A percentile compares a stretch with the other conserved stretches of the same genome.
Evolutionary conservation across 768 basidiomycete species (phyloP).

Genomic region (Lactarius pseudohatsudake): DNA sequence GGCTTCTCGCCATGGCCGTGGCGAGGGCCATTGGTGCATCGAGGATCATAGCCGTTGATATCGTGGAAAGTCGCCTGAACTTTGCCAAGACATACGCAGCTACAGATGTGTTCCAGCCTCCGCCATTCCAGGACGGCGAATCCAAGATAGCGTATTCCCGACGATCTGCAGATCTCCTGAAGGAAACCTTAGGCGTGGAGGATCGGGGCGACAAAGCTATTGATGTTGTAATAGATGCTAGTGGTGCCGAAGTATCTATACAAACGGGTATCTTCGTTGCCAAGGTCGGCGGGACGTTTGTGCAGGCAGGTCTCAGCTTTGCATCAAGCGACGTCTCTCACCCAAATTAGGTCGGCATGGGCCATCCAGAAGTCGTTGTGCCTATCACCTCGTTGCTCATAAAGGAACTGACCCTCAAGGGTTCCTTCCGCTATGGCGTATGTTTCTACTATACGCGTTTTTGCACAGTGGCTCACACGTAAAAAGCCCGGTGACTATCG

Average conservation of each 20-base stretch:
- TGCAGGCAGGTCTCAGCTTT: constrained; percentile 48
- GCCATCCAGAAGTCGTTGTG: constrained; percentile 69
- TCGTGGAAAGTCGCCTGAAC: constrained; percentile 69
- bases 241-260: constrained; percentile 90
- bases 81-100: constrained; percentile 88
- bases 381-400: constrained; percentile 67
- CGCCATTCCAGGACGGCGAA: constrained; percentile 61
- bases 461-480: constrained; percentile 12
- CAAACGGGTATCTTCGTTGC: constrained; percentile 80
- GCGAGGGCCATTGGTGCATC: constrained; percentile 89
- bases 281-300: constrained; percentile 71
- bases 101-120: constrained; percentile 70
- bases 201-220: constrained; percentile 70
- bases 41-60: constrained; percentile 83
- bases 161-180: constrained; percentile 69
- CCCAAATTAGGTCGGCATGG: constrained; percentile 77
- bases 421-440: constrained; percentile 91
- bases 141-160: constrained; percentile 66
- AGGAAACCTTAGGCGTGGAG: constrained; percentile 59
- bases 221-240: constrained; percentile 89
- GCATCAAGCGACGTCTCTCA: constrained; percentile 23
- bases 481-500: constrained; percentile 79
- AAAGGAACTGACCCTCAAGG: constrained; percentile 81
- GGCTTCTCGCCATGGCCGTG: constrained; percentile 92
- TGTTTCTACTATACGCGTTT: constrained; percentile 30